phyloP scores from a whole-genome alignment of 495 filamentous ascomycete genomes.

The Parachaetomium inaequale region DNA sequence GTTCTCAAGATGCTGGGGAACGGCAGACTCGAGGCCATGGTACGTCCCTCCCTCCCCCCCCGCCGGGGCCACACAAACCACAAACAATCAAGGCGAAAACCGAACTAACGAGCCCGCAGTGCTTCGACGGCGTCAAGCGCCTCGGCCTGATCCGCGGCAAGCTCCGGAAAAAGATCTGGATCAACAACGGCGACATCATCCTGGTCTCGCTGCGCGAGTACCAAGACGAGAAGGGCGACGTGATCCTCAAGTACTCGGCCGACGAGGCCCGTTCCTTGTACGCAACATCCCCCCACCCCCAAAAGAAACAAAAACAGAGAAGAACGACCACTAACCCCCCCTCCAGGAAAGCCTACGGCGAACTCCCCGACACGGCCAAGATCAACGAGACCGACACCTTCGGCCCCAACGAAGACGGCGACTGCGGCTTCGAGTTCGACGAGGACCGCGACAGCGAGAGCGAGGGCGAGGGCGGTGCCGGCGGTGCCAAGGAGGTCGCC shows the following conservation, averaged over 20 bases:
- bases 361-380: constrained; percentile 95
- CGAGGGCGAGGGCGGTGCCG: constrained; percentile 56
- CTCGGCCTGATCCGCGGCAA: constrained; percentile 89
- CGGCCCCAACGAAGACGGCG: constrained; percentile 52
- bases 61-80: background rate
- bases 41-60: constrained; percentile 12
- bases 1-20: constrained; percentile 99
- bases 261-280: constrained; percentile 87
- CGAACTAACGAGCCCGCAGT: constrained; percentile 44
- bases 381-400: constrained; percentile 51
- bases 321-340: constrained; percentile 14
- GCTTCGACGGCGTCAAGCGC: constrained; percentile 91
- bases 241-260: constrained; percentile 97
- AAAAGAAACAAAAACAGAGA: background rate
- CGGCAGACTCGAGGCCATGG: constrained; percentile 82
- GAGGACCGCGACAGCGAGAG: constrained; percentile 79
- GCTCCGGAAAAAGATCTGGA: constrained; percentile 96
- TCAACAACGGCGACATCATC: constrained; percentile 99
- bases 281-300: background rate
- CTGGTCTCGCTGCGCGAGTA: constrained; percentile 95
- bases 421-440: constrained; percentile 82
- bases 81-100: background rate
- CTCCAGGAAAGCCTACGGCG: constrained; percentile 78
- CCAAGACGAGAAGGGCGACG: constrained; percentile 98
- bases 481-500: constrained; percentile 61